These are phyloP conservation scores for Microbotryum silenes-acaulis DNA, from an alignment of 1,284 basidiomycete genomes.

Conservation along the genomic window DNA sequence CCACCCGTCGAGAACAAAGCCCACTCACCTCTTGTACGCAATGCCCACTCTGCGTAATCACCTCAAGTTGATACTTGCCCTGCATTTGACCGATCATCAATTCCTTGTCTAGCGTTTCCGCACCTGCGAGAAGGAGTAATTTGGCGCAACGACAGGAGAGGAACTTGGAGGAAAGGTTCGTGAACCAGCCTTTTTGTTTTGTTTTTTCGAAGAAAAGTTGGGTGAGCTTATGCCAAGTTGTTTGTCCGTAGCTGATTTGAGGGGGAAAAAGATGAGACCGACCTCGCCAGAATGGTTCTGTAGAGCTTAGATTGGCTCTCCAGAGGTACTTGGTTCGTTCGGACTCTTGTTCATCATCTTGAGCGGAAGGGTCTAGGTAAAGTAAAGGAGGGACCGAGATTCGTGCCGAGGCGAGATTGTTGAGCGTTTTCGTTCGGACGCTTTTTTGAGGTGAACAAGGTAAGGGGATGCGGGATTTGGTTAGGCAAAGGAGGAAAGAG, in stretches of 20 bases:
- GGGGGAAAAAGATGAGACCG: constrained; percentile 34
- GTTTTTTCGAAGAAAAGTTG: neutral
- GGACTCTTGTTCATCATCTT: constrained; percentile 15
- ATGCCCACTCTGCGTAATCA: constrained; percentile 80
- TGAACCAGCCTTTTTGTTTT: constrained; percentile 74
- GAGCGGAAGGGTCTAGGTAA: constrained; percentile 39
- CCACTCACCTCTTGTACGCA: constrained; percentile 77
- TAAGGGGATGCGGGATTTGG: neutral
- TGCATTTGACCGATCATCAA: constrained; percentile 97
- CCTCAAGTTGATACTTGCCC: constrained; percentile 86
- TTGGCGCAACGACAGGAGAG: constrained; percentile 68
- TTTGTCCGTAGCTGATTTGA: neutral
- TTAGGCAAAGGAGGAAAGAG: too few species aligned
- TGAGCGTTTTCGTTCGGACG: constrained; percentile 64
- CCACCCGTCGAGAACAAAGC: neutral
- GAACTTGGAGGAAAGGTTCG: constrained; percentile 69
- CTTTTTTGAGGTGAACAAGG: constrained; percentile 42
- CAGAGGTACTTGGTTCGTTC: constrained; percentile 48
- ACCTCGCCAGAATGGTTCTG: constrained; percentile 86
- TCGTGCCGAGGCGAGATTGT: constrained; percentile 68
- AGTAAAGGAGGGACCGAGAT: constrained; percentile 75
- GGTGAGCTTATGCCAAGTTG: neutral
- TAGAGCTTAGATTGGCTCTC: constrained; percentile 75
- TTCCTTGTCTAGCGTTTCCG: constrained; percentile 83
- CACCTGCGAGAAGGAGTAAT: constrained; percentile 80